These are phyloP conservation scores for Cryptococcus sp. DNA, from an alignment of 1,284 basidiomycete species.

Conservation along the genomic window DNA sequence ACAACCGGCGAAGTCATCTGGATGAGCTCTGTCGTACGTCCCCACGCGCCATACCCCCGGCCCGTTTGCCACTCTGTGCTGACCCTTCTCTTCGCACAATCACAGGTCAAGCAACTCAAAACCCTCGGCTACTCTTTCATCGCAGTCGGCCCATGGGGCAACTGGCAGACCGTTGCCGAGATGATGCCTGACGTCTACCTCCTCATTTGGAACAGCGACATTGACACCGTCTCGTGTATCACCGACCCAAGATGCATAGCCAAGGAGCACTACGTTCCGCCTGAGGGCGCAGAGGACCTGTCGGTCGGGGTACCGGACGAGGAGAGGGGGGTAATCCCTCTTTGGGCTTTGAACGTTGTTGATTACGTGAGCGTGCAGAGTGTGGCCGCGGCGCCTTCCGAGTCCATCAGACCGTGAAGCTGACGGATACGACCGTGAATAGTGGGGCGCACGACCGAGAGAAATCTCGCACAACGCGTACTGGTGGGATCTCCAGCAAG, in stretches of 20 bases:
- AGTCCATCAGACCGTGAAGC: too few species aligned
- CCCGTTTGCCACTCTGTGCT: background rate
- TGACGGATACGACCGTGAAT: background rate
- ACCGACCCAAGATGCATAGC: constrained; percentile 44
- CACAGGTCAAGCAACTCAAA: constrained; percentile 20
- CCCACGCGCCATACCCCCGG: background rate
- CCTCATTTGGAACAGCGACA: constrained; percentile 30
- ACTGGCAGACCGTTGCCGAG: constrained; percentile 31
- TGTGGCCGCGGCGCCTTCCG: too few species aligned
- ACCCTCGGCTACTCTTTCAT: constrained; percentile 17
- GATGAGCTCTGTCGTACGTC: constrained; percentile 25
- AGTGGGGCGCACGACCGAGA: constrained; percentile 37
- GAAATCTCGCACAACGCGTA: constrained; percentile 26
- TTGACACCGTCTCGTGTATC: constrained; percentile 33
- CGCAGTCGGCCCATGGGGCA: constrained; percentile 31
- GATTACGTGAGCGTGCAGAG: constrained; percentile 45
- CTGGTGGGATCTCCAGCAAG: constrained; percentile 31
- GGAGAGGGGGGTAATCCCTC: constrained; percentile 37
- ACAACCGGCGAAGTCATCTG: constrained; percentile 37
- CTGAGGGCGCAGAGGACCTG: constrained; percentile 23
- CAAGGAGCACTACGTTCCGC: constrained; percentile 36
- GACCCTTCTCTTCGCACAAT: background rate
- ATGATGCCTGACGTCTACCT: constrained; percentile 41
- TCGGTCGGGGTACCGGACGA: constrained; percentile 24
- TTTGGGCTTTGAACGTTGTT: constrained; percentile 38